Evolutionary conservation across 176 grass and related monocot genomes (phyloP), one percentile per base, ranked within the genome.

Genomic region (Hordeum marinum): DNA sequence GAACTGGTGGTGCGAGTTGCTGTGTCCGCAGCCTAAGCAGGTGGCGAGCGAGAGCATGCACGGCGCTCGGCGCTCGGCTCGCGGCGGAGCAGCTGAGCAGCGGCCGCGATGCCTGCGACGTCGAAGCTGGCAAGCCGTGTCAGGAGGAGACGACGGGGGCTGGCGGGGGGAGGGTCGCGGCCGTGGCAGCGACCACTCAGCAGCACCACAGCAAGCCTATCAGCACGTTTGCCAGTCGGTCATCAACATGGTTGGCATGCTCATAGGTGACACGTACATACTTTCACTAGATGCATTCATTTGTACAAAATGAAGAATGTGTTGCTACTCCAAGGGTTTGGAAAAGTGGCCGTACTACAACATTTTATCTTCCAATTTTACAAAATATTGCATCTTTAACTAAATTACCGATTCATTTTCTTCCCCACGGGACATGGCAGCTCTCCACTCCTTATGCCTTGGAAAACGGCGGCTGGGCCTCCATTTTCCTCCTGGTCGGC

Each of bases 221-320:
- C 79, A 96, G 94, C 85, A 93, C 94, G 11, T 96, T 93, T 80
- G 73, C 79, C 94, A 91, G 17, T 87, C 94, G 6, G 89, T 90
- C 60, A 89, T 96, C 87, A 96, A 96, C 73, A 96, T 96, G 94
- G 75, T 93, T 21, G 94, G 91, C 21, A 96, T 96, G 94, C 91
- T 96, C 61, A 96, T 93, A 93, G 94, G n/a, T n/a, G n/a, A n/a
- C n/a, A n/a, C n/a, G n/a, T n/a, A n/a, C n/a, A n/a, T n/a, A n/a
- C n/a, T n/a, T n/a, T n/a, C n/a, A n/a, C n/a, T n/a, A n/a, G n/a
- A n/a, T n/a, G n/a, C n/a, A n/a, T n/a, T n/a, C n/a, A n/a, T n/a
- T n/a, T n/a, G n/a, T n/a, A n/a, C n/a, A 39, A 8, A 39, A 39
- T 8, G 37, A 39, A 39, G 37, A 39, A 39, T 39, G 6, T 8